phyloP scores from a whole-genome alignment of 179 eudicot genomes.

The Carnegiea gigantea region DNA sequence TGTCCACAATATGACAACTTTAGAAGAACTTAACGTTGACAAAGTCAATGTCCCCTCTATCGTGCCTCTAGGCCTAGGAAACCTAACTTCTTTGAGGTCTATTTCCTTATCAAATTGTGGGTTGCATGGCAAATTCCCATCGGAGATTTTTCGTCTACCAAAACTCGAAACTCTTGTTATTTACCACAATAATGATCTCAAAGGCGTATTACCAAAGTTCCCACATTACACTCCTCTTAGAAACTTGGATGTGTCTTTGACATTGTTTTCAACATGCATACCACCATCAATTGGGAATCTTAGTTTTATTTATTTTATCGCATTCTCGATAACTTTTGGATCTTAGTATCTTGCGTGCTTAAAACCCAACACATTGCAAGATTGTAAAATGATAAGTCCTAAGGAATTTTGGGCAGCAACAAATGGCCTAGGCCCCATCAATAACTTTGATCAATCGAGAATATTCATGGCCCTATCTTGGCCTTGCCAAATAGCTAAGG shows the following conservation, averaged over 20 bases:
- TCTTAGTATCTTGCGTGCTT: no score
- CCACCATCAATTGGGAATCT: constrained; percentile 29
- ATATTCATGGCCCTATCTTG: constrained; percentile 12
- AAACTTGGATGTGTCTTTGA: constrained; percentile 11
- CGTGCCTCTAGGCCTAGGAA: constrained; percentile 20
- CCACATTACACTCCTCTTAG: constrained; percentile 14
- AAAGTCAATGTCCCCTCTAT: constrained; percentile 33
- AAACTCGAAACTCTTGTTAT: constrained; percentile 21
- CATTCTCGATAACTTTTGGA: no score
- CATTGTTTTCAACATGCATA: constrained; percentile 20
- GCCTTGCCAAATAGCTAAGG: no score
- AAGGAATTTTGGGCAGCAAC: constrained; percentile 18
- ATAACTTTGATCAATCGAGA: not conserved
- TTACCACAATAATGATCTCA: constrained; percentile 16
- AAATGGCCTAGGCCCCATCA: constrained; percentile 2
- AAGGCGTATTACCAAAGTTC: constrained; percentile 35
- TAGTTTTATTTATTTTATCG: no score
- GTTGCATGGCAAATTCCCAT: constrained; percentile 34
- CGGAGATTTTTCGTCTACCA: constrained; percentile 24
- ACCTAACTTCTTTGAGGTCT: constrained; percentile 26
- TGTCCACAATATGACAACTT: constrained; percentile 30
- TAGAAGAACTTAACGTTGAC: constrained; percentile 39
- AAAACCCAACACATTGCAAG: no score
- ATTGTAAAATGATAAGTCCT: constrained; percentile 25
- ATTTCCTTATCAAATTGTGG: constrained; percentile 23